phyloP scores from a whole-genome alignment of 306 rosid genomes.

The Senna tora region DNA sequence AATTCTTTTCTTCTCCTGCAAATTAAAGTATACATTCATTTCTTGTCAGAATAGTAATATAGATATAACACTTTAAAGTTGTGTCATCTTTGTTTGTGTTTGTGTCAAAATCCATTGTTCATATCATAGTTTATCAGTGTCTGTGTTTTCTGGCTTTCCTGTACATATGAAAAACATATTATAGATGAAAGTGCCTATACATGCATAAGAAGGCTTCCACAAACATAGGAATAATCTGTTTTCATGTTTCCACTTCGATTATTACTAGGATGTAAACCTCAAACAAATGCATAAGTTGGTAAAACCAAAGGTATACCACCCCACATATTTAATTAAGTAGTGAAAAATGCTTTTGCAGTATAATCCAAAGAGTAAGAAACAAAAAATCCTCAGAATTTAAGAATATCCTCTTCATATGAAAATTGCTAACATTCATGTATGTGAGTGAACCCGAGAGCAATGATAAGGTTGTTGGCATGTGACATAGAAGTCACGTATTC shows the following conservation, averaged over 20 bases:
- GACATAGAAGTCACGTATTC: too few relatives aligned
- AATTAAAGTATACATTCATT: neutral
- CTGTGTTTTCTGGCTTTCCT: neutral
- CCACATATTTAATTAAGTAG: neutral
- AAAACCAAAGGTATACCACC: neutral
- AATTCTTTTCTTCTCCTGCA: neutral
- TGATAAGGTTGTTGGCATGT: too few relatives aligned
- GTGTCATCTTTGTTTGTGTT: neutral
- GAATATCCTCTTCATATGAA: neutral
- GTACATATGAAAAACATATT: neutral
- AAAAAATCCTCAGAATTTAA: too few relatives aligned
- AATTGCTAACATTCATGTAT: too few relatives aligned
- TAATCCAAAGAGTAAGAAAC: too few relatives aligned
- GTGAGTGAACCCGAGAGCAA: too few relatives aligned
- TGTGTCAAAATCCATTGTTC: too few relatives aligned
- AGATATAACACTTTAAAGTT: too few relatives aligned
- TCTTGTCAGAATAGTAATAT: neutral
- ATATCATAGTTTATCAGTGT: neutral
- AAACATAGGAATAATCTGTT: neutral
- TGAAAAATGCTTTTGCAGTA: neutral
- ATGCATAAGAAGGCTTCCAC: neutral
- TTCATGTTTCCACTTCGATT: neutral
- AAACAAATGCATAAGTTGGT: neutral
- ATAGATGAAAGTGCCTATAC: neutral
- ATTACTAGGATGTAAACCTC: neutral